phyloP scores from a whole-genome alignment of 139 green algal species.

The Edaphochlamys debaryana region DNA sequence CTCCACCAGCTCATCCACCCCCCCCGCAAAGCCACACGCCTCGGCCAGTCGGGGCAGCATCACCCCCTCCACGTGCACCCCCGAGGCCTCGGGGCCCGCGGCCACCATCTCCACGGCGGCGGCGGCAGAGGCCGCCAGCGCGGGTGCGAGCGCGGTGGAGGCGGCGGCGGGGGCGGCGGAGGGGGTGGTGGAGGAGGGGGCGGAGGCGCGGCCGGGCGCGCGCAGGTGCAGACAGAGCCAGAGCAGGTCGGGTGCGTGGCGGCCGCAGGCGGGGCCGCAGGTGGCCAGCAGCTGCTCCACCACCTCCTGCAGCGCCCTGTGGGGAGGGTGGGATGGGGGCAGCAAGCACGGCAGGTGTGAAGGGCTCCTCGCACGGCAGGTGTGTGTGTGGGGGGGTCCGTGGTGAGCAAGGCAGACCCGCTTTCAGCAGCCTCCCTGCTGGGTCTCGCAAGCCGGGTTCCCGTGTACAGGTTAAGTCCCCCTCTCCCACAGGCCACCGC shows the following conservation, averaged over 20 bases:
- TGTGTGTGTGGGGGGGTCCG: background rate
- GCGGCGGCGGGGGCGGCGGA: too few species aligned
- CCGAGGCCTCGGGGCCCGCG: background rate
- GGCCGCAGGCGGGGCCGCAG: conserved; percentile 32
- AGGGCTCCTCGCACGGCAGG: background rate
- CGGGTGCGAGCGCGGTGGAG: background rate
- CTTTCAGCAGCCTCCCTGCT: too few species aligned
- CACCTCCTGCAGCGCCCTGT: conserved; percentile 26
- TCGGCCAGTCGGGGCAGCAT: conserved; percentile 33
- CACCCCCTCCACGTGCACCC: background rate
- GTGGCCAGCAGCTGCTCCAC: conserved; percentile 31
- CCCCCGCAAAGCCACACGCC: conserved; percentile 14
- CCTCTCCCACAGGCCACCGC: too few species aligned
- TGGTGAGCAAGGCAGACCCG: too few species aligned
- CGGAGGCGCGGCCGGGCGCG: background rate
- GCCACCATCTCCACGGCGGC: background rate
- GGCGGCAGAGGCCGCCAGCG: background rate
- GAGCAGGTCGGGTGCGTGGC: conserved; percentile 17
- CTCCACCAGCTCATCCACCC: conserved; percentile 27
- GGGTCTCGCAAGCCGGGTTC: too few species aligned
- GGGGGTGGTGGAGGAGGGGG: too few species aligned
- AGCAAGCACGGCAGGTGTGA: too few species aligned
- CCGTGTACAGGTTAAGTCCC: too few species aligned
- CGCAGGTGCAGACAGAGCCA: conserved; percentile 41
- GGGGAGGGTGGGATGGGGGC: background rate